Evolutionary conservation across 139 green algal genomes (phyloP), one percentile per base, ranked within the genome.

Genomic region (Pseudopediastrum boryanum): DNA sequence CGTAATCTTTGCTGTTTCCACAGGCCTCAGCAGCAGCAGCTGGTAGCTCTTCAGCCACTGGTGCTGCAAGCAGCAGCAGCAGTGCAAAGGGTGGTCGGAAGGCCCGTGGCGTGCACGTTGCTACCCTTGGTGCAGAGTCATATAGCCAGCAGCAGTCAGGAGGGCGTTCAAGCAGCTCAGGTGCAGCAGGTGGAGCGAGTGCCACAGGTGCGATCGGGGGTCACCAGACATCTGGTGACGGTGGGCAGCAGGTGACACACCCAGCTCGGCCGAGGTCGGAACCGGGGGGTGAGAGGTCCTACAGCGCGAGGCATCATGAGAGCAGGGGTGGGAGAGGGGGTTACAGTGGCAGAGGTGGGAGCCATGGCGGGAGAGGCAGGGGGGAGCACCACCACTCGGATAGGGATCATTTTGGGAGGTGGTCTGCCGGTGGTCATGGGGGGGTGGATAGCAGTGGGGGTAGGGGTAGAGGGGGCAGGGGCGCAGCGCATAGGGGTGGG

Each of bases 301-400:
- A 31, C 74, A 41, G 59, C 71, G 31, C 33, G 43, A 50, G 59
- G 63, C 25, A 65, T 63, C 46, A 54, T 25, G 35, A 46, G 19
- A 58, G 75, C 44, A 39, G 59, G 29, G 29, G 66, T 2, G 66
- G 58, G 27, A 62, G 63, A n/a, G 61, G 36, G 13, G 61, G 35
- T 16, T 74, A 62, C 23, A 42, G 54, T n/a, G 44, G 62, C 9
- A 58, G 81, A n/a, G 36, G 77, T 27, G 79, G 72, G 31, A 39
- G 63, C 27, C 12, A 51, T 16, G 63, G 58, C 23, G 48, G 65
- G 48, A n/a, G n/a, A n/a, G n/a, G n/a, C n/a, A n/a, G n/a, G n/a
- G n/a, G n/a, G n/a, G n/a, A n/a, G n/a, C n/a, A n/a, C n/a, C n/a
- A n/a, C n/a, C n/a, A n/a, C n/a, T n/a, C n/a, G n/a, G n/a, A n/a